These are phyloP conservation scores for Aspergillus brunneoviolaceus DNA, from an alignment of 2,329 filamentous ascomycete species.

Conservation along the genomic window DNA sequence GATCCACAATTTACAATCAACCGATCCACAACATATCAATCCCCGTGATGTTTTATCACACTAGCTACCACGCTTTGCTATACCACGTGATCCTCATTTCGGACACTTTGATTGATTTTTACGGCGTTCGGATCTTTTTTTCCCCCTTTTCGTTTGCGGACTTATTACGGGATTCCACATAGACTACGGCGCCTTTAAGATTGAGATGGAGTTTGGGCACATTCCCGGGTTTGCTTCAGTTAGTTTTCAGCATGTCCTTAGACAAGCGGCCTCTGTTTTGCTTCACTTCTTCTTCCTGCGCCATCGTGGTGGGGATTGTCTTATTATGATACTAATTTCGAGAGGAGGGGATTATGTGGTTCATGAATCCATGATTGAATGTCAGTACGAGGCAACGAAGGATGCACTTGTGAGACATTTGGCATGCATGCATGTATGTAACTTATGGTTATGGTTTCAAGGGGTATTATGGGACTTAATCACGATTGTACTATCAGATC, in stretches of 20 bases:
- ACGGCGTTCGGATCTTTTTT: background rate
- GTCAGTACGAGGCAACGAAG: conserved; percentile 16
- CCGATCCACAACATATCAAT: background rate
- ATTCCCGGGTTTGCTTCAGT: conserved; percentile 10
- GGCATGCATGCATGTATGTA: conserved; percentile 15
- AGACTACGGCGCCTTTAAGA: conserved; percentile 24
- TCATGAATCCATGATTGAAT: conserved; percentile 10
- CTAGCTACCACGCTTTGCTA: background rate
- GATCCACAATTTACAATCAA: background rate
- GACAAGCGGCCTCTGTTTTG: conserved; percentile 14
- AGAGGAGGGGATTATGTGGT: conserved; percentile 1
- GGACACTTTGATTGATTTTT: conserved; percentile 2
- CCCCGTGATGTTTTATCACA: background rate
- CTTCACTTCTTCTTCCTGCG: conserved; percentile 2
- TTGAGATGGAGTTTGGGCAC: conserved; percentile 21
- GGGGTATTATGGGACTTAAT: conserved; percentile 7
- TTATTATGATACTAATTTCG: conserved; percentile 3
- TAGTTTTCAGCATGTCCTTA: conserved; percentile 16
- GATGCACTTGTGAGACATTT: conserved; percentile 11
- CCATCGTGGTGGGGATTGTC: conserved; percentile 3
- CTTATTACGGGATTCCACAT: conserved; percentile 18
- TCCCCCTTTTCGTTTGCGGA: background rate
- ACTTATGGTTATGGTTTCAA: conserved; percentile 10
- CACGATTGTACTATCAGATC: background rate
- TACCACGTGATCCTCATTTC: background rate